Conservation (phyloP, 2,329 filamentous ascomycete genomes). For the Penicillium occitanis region DNA sequence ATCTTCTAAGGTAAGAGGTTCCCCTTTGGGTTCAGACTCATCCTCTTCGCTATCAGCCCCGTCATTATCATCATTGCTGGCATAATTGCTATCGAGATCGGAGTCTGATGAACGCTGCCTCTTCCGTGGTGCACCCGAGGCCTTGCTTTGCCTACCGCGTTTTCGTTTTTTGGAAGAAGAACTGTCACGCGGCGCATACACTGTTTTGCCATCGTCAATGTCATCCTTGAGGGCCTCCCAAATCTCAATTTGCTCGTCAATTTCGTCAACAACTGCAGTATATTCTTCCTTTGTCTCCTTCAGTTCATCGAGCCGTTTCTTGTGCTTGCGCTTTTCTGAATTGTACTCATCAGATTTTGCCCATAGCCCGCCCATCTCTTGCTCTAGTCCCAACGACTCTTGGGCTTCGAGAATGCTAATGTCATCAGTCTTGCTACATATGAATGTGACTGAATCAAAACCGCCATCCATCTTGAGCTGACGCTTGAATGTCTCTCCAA, state of each 20-base stretch:
- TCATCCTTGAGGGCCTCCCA: slow-evolving; percentile 47
- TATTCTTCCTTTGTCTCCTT: slow-evolving; percentile 52
- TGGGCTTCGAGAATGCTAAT: slow-evolving; percentile 53
- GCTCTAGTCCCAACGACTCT: slow-evolving; percentile 40
- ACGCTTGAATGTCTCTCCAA: slow-evolving; percentile 58
- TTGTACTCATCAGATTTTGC: slow-evolving; percentile 23
- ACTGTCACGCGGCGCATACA: slow-evolving; percentile 32
- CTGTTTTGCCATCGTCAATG: slow-evolving; percentile 43
- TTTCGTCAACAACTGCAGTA: slow-evolving; percentile 28
- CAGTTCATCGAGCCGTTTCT: slow-evolving; percentile 64
- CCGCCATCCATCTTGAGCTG: slow-evolving; percentile 61
- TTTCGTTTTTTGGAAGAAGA: slow-evolving; percentile 20
- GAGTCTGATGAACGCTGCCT: neutral
- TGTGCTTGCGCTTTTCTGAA: slow-evolving; percentile 48
- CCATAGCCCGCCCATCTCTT: slow-evolving; percentile 30
- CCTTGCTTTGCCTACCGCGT: slow-evolving; percentile 47
- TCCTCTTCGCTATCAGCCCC: slow-evolving; percentile 15
- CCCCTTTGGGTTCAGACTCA: slow-evolving; percentile 3
- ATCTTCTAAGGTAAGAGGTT: slow-evolving; percentile 10
- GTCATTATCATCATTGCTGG: neutral
- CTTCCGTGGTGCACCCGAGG: slow-evolving; percentile 20
- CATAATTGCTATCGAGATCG: neutral
- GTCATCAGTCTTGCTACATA: slow-evolving; percentile 65
- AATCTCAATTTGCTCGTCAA: slow-evolving; percentile 45
- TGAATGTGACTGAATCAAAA: slow-evolving; percentile 57